Evolutionary conservation across 1,284 basidiomycete genomes (phyloP).

Genomic region (Ustilago xerochloae): DNA sequence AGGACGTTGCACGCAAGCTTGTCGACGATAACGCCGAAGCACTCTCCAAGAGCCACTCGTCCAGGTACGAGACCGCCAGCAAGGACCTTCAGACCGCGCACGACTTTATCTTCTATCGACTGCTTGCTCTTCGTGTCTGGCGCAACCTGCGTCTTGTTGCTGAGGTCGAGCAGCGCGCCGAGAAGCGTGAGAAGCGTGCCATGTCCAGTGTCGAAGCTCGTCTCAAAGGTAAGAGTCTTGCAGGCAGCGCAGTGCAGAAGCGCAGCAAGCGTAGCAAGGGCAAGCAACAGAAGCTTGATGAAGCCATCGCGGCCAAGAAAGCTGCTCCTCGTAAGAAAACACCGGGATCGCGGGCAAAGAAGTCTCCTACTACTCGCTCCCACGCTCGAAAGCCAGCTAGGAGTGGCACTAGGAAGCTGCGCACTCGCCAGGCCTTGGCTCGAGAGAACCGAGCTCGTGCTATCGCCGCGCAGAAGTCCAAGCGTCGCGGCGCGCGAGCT

Average conservation of each 20-base stretch:
- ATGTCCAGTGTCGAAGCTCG: conserved; percentile 42
- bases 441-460: conserved; percentile 43
- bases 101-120: conserved; percentile 63
- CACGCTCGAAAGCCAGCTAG: conserved; percentile 45
- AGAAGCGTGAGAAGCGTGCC: conserved; percentile 59
- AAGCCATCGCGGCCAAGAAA: conserved; percentile 25
- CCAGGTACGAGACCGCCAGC: conserved; percentile 63
- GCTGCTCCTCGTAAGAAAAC: conserved; percentile 33
- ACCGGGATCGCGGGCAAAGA: conserved; percentile 47
- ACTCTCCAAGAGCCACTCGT: conserved; percentile 62
- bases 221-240: conserved; percentile 23
- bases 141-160: conserved; percentile 59
- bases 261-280: conserved; percentile 30
- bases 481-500: conserved; percentile 55
- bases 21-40: conserved; percentile 65
- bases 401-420: conserved; percentile 53
- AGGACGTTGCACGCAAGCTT: conserved; percentile 58
- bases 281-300: conserved; percentile 34
- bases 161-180: conserved; percentile 58
- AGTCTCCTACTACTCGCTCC: conserved; percentile 10
- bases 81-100: conserved; percentile 63
- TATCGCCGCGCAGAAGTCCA: conserved; percentile 42
- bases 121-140: conserved; percentile 60
- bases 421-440: conserved; percentile 28
- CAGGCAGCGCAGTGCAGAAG: conserved; percentile 18